phyloP scores from a whole-genome alignment of 2,329 filamentous ascomycete species.

The Penicillium sp. region DNA sequence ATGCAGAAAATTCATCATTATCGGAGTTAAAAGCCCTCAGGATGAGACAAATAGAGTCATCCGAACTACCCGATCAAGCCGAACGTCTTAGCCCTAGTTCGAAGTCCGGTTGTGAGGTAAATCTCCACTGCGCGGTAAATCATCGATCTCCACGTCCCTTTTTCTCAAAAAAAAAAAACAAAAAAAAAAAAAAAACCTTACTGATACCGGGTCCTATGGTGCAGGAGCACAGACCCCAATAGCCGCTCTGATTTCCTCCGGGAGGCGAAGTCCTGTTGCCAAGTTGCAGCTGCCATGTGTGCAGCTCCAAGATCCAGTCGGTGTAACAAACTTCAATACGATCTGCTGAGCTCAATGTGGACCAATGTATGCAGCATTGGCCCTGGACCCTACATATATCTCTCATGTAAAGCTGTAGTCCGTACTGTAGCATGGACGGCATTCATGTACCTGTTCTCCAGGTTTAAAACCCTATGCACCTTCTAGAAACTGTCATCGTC shows the following conservation, averaged over 20 bases:
- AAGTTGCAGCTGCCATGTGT: conserved; percentile 21
- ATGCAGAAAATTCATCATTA: neutral
- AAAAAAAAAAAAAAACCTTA: conserved; percentile 8
- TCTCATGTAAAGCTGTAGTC: neutral
- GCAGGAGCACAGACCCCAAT: conserved; percentile 6
- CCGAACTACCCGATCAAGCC: conserved; percentile 3
- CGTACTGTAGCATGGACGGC: neutral
- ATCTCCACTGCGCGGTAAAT: conserved; percentile 21
- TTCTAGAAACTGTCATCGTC: conserved; percentile 3
- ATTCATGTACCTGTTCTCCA: conserved; percentile 4
- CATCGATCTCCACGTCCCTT: conserved; percentile 8
- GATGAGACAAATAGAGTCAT: conserved; percentile 15
- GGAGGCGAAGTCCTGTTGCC: neutral
- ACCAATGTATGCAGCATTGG: conserved; percentile 6
- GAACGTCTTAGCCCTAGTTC: neutral
- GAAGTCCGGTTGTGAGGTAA: neutral
- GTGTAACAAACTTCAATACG: conserved; percentile 18
- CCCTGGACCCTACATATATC: conserved; percentile 2
- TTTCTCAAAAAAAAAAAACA: neutral
- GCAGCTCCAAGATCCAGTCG: conserved; percentile 15
- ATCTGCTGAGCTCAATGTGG: conserved; percentile 8
- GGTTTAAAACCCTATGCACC: conserved; percentile 4
- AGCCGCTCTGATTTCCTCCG: neutral
- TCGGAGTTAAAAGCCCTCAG: neutral
- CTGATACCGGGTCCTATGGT: conserved; percentile 5